A percentile compares a stretch with the other conserved stretches of the same genome.
These are phyloP conservation scores for Wickerhamiella domercqiae DNA, from an alignment of 805 yeast genomes.

Conservation along the genomic window DNA sequence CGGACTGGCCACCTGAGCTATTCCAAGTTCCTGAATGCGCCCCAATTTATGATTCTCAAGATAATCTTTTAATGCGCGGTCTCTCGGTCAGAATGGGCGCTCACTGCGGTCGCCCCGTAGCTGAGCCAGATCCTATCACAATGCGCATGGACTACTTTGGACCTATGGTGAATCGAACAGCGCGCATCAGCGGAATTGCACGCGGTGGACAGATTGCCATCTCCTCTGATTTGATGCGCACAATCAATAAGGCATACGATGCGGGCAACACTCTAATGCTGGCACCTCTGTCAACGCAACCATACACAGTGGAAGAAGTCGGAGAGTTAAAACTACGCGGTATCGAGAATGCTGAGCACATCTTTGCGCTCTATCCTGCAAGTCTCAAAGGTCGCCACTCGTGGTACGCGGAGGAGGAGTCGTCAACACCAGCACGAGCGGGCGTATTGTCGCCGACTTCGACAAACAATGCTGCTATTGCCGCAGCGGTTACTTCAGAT, in stretches of 20 bases:
- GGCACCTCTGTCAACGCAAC: constrained; percentile 40
- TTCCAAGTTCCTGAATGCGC: constrained; percentile 72
- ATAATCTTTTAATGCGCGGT: constrained; percentile 60
- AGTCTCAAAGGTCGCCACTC: constrained; percentile 40
- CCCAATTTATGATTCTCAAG: constrained; percentile 50
- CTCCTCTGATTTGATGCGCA: constrained; percentile 60
- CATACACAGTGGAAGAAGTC: constrained; percentile 47
- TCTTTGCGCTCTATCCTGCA: constrained; percentile 64
- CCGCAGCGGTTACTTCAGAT: neutral
- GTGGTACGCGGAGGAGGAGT: constrained; percentile 8
- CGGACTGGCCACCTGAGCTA: constrained; percentile 94
- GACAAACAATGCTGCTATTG: neutral
- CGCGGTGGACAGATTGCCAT: constrained; percentile 96
- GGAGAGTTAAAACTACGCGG: constrained; percentile 92
- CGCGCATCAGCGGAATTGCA: constrained; percentile 86
- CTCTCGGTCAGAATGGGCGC: constrained; percentile 94
- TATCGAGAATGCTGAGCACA: constrained; percentile 77
- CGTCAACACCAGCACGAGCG: neutral
- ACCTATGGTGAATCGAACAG: constrained; percentile 93
- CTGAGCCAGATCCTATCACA: constrained; percentile 88
- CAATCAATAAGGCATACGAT: constrained; percentile 34
- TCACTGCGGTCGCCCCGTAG: constrained; percentile 96
- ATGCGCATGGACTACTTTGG: constrained; percentile 98
- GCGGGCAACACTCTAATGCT: constrained; percentile 23
- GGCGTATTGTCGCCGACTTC: neutral